Evolutionary conservation across 352 stramenopile species (phyloP).

Genomic region (Globisporangium apiculatum): DNA sequence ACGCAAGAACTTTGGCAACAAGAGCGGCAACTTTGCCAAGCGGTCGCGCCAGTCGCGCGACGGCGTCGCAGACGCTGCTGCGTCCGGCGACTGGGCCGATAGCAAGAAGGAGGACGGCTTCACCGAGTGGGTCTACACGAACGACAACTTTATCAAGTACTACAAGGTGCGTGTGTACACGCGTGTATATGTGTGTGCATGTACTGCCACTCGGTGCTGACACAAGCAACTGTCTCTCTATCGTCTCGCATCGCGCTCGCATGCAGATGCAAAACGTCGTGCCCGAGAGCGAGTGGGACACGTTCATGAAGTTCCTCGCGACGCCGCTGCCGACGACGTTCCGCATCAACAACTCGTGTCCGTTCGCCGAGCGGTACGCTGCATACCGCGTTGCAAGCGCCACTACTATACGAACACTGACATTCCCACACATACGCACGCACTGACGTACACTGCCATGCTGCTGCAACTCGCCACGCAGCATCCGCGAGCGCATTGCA

Average conservation of each 20-base stretch:
- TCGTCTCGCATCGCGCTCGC: background rate
- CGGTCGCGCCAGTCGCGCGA: slow-evolving; percentile 12
- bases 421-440: background rate
- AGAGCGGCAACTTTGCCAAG: slow-evolving; percentile 30
- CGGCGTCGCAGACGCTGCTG: slow-evolving; percentile 5
- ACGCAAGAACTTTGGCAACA: slow-evolving; percentile 27
- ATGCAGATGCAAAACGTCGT: slow-evolving; percentile 76
- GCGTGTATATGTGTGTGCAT: background rate
- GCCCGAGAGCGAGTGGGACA: slow-evolving; percentile 76
- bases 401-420: background rate
- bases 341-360: slow-evolving; percentile 89
- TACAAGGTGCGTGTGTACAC: slow-evolving; percentile 41
- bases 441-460: background rate
- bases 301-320: slow-evolving; percentile 86
- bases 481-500: slow-evolving; percentile 80
- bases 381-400: no score
- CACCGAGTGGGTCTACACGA: slow-evolving; percentile 84
- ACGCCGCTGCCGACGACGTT: slow-evolving; percentile 90
- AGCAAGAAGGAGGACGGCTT: slow-evolving; percentile 76
- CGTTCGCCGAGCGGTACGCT: slow-evolving; percentile 66
- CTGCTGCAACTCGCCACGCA: slow-evolving; percentile 10
- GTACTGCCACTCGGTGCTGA: no score
- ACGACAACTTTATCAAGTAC: slow-evolving; percentile 80
- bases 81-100: slow-evolving; percentile 20
- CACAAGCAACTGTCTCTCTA: background rate